Evolutionary conservation across 768 basidiomycete species (phyloP), one percentile per base, ranked within the genome.

Genomic region (Xerocomellus amylosporus): DNA sequence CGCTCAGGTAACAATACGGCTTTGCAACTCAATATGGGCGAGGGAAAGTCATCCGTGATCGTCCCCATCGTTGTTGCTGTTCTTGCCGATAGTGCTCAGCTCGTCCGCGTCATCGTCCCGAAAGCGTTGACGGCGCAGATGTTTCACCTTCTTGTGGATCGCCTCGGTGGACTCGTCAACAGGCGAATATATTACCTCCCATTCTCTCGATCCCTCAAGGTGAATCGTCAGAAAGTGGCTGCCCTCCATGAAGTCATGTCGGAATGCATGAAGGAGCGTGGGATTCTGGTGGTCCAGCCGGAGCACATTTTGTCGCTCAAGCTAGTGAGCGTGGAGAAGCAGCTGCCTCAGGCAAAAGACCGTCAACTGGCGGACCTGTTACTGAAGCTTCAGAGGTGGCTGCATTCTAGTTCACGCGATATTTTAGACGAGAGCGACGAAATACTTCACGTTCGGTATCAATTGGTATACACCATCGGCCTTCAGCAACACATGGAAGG

Each of bases 21-120:
- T 7, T 66, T 78, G 28, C 81, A 83, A 38, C 74, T 83, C 15
- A 81, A 83, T 46, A 84, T 83, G 81, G 81, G 81, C 2, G 81
- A 83, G 50, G 82, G 81, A 1, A 84, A 83, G 54, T 73, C 75
- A 2, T 76, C 74, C 0, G 75, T 75, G 1, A 75, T 83, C 19
- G 71, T 82, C 2, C 82, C 82, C 0, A 66, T 82, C 30, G 64
- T 73, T 1, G 67, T 70, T 0, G 59, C 72, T 5, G 60, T 62
- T 4, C 69, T 83, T 13, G 76, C 82, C 0, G 68, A 83, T 57
- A 73, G 77, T 1, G 15, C 68, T 2, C 73, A 67, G 30, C 65
- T 83, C 1, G 76, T 75, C 38, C 75, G 82, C 12, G 73, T 84
- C 37, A 67, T 84, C 5, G 75, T 79, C 22, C 69, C 80, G n/a